Conservation (phyloP, 2,329 filamentous ascomycete genomes). For the Knufia fluminis region DNA sequence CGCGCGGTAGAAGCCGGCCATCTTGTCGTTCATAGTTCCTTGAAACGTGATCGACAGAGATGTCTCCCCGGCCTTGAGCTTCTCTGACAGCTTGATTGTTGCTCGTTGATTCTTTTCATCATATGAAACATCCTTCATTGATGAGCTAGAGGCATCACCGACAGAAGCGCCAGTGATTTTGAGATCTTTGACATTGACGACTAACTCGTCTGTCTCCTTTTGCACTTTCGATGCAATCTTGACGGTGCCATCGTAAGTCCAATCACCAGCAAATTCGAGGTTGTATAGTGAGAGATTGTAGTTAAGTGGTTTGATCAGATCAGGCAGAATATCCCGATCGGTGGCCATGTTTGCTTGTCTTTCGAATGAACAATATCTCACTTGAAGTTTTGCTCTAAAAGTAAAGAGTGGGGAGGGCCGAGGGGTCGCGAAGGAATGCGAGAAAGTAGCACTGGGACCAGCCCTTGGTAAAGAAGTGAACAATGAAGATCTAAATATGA, state of each 20-base stretch:
- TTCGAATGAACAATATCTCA: conserved; percentile 34
- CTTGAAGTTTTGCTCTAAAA: conserved; percentile 9
- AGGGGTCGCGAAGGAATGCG: conserved; percentile 10
- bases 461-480: conserved; percentile 16
- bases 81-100: conserved; percentile 65
- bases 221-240: conserved; percentile 68
- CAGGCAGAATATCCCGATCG: conserved; percentile 39
- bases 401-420: neutral
- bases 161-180: conserved; percentile 62
- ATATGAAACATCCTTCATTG: conserved; percentile 54
- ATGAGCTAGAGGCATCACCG: conserved; percentile 35
- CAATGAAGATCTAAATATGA: conserved; percentile 10
- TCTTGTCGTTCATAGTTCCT: conserved; percentile 77
- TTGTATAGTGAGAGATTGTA: conserved; percentile 76
- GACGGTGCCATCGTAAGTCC: conserved; percentile 79
- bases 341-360: conserved; percentile 33
- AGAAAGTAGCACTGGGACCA: conserved; percentile 15
- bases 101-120: conserved; percentile 77
- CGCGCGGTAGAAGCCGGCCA: conserved; percentile 88
- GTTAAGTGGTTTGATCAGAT: conserved; percentile 65
- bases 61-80: conserved; percentile 60
- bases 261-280: conserved; percentile 60
- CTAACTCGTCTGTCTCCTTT: conserved; percentile 63
- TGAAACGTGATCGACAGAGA: conserved; percentile 63
- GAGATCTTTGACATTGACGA: conserved; percentile 78